phyloP scores from a whole-genome alignment of 352 stramenopile species.

The Globisporangium spiculum region DNA sequence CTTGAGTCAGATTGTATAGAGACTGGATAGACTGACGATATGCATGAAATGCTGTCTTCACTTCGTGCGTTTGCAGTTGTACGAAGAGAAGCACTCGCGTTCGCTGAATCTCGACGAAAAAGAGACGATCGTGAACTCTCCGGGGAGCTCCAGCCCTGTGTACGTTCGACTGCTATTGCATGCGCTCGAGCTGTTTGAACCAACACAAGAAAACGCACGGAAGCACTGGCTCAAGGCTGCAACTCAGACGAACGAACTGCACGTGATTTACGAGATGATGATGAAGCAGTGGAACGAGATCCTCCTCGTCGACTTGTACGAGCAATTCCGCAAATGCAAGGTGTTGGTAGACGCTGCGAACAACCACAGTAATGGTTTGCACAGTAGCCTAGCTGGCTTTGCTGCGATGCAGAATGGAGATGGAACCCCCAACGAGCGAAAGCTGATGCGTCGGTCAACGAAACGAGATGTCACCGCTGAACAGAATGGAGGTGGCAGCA shows the following conservation, averaged over 20 bases:
- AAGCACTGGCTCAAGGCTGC: conserved; percentile 46
- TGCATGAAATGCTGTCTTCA: background rate
- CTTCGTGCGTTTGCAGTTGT: conserved; percentile 21
- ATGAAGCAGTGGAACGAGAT: conserved; percentile 79
- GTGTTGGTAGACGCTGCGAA: conserved; percentile 2
- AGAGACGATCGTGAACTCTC: conserved; percentile 36
- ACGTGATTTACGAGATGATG: conserved; percentile 56
- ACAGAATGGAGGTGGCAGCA: background rate
- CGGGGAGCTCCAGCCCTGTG: conserved; percentile 66
- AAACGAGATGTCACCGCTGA: conserved; percentile 8
- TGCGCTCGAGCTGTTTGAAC: conserved; percentile 50
- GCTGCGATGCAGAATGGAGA: background rate
- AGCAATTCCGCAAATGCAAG: conserved; percentile 33
- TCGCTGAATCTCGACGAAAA: conserved; percentile 37
- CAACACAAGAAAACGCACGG: conserved; percentile 22
- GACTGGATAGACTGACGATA: background rate
- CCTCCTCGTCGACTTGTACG: conserved; percentile 52
- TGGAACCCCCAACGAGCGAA: conserved; percentile 1
- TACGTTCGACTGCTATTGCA: conserved; percentile 65
- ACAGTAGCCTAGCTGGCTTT: background rate
- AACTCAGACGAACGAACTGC: conserved; percentile 37
- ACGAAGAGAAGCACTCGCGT: conserved; percentile 26
- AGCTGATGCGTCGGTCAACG: conserved; percentile 10
- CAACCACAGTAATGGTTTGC: background rate
- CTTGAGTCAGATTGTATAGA: background rate